These are phyloP conservation scores for Aspergillus spinulosporus DNA, from an alignment of 2,329 filamentous ascomycete genomes.

Conservation along the genomic window DNA sequence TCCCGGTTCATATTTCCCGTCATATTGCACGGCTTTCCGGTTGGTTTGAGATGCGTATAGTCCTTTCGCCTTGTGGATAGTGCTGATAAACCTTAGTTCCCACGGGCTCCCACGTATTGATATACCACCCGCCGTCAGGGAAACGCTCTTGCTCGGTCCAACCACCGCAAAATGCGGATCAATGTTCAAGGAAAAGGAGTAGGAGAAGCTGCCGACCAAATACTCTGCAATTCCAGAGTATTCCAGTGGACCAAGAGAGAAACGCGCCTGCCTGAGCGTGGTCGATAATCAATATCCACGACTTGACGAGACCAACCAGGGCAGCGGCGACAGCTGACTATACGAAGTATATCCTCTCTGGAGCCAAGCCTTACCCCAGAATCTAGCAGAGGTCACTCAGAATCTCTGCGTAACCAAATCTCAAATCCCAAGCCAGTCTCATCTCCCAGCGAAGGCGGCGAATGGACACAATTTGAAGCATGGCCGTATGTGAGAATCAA, in stretches of 20 bases:
- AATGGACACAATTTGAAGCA: slow-evolving; percentile 8
- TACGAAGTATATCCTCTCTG: not conserved
- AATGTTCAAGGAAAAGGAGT: not conserved
- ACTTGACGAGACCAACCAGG: not conserved
- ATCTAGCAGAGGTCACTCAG: not conserved
- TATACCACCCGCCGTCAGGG: not conserved
- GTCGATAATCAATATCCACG: too few relatives aligned
- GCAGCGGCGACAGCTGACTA: too few relatives aligned
- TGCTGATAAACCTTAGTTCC: too few relatives aligned
- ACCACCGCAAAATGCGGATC: not conserved
- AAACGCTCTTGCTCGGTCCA: not conserved
- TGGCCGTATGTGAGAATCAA: not conserved
- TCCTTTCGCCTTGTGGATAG: too few relatives aligned
- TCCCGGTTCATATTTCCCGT: not conserved
- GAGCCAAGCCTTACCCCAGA: slow-evolving; percentile 9
- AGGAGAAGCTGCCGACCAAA: not conserved
- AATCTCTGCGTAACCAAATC: not conserved
- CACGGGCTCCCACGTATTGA: not conserved
- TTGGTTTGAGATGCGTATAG: too few relatives aligned
- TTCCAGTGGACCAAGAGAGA: not conserved
- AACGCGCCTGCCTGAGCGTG: not conserved
- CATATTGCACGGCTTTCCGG: not conserved
- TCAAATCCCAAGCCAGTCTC: not conserved
- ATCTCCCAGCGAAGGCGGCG: not conserved
- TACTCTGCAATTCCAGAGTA: not conserved